Evolutionary conservation across 2,329 filamentous ascomycete genomes (phyloP), one percentile per base, ranked within the genome.

Genomic region (Pestalotiopsis sp.): DNA sequence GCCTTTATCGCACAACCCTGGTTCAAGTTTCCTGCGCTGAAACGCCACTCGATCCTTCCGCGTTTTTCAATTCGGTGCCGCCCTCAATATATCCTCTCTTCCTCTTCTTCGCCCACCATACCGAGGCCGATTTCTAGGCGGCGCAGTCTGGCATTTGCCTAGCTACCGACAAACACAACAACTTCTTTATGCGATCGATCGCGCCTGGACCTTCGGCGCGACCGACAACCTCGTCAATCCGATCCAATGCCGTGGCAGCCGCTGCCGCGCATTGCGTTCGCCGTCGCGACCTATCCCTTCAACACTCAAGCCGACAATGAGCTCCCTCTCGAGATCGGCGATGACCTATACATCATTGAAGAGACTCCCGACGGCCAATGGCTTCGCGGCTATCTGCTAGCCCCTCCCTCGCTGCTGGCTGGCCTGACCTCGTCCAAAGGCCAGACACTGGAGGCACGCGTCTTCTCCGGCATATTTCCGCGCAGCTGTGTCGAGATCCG

Each of bases 401-500:
- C 96, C 71, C 95, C 96, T 66, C 96, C 96, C 23, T 97, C 94
- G 74, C 84, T 99, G 78, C 88, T 99, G 69, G 93, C 96, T 20
- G 96, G 95, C 62, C 84, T 99, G 79, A 98, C 94, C 12, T 95
- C 92, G 70, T 90, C 92, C 75, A 95, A 94, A 79, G 95, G 96
- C 62, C 94, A 98, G 80, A 97, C 95, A 0, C 90, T 98, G 39
- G 95, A 98, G 82, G 94, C 95, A 69, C 91, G 96, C 72, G 96
- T 99, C 69, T 99, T 98, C 79, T 97, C 95, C n/a, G 96, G 96
- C 75, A 97, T 99, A 76, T 99, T 99, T 78, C 96, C 96, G 12
- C 89, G 93, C 73, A 96, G 92, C 79, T 99, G 95, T 75, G 95
- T 99, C 68, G 94, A 99, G 81, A 91, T 99, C 69, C 91, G 95